Evolutionary conservation across 805 yeast genomes (phyloP).

Genomic region (Wickerhamomyces pijperi): DNA sequence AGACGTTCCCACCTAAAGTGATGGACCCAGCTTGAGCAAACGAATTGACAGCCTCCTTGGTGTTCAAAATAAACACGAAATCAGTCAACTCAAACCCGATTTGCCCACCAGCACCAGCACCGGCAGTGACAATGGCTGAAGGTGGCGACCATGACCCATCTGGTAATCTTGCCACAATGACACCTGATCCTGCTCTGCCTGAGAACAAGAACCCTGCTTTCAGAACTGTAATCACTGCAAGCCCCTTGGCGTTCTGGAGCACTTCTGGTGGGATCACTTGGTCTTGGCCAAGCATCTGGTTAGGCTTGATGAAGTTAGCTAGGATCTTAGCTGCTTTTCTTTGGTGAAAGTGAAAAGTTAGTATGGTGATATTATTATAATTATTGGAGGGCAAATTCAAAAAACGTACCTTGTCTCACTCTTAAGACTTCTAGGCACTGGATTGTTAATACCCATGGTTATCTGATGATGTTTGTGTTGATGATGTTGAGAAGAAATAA

Average conservation of each 20-base stretch:
- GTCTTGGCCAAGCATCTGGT: conserved; percentile 84
- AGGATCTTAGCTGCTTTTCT: conserved; percentile 91
- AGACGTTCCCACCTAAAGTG: conserved; percentile 89
- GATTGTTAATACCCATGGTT: conserved; percentile 78
- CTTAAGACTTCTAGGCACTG: conserved; percentile 82
- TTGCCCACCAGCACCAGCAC: conserved; percentile 98
- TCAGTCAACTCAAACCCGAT: conserved; percentile 95
- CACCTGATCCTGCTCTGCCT: conserved; percentile 96
- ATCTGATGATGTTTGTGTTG: neutral
- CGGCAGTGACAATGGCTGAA: conserved; percentile 88
- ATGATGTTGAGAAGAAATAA: too few relatives aligned
- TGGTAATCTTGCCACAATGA: conserved; percentile 84
- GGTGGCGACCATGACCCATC: conserved; percentile 99
- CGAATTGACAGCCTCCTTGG: conserved; percentile 79
- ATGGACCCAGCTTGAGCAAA: conserved; percentile 91
- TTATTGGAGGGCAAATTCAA: too few relatives aligned
- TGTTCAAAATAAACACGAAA: conserved; percentile 85
- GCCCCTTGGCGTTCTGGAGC: conserved; percentile 81
- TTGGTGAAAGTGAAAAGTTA: conserved; percentile 10
- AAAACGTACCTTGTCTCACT: conserved; percentile 71
- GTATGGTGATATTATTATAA: conserved; percentile 5
- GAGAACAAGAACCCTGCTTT: conserved; percentile 95
- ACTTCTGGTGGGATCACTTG: conserved; percentile 83
- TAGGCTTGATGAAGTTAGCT: conserved; percentile 86
- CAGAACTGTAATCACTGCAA: conserved; percentile 85